Evolutionary conservation across 139 green algal species (phyloP), one percentile per base, ranked within the genome.

Genomic region (Pseudopediastrum boryanum): DNA sequence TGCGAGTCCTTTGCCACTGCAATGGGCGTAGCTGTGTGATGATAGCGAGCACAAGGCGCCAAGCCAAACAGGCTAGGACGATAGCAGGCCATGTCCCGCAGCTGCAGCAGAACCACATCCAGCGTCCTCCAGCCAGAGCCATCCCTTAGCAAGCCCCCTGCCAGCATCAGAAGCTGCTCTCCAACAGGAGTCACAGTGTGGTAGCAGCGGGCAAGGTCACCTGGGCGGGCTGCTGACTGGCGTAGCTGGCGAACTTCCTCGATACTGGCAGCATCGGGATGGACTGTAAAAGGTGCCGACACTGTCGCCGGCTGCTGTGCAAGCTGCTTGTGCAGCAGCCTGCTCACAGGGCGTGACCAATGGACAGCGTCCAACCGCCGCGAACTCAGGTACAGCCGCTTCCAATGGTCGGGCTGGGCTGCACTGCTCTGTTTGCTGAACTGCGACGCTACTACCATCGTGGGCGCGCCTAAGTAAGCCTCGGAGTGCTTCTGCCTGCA

Each of bases 61-160:
- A 19, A 21, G 36, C 70, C 70, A 38, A n/a, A 33, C 35, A 78
- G 36, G 23, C 38, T 43, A 6, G 70, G 70, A n/a, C 41, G 31
- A 12, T 68, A 31, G 16, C 65, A 5, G 3, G 36, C n/a, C 31
- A 36, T 35, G 36, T n/a, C 41, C 27, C 38, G 10, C 16, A 67
- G 12, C 38, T 78, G 51, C 35, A 78, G 36, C 33, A 78, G 51
- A 21, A 38, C 21, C 51, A 78, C 51, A 54, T 78, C 70, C 38
- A 33, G 2, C 4, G 61, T 19, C 10, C 21, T 21, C 3, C 33
- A 27, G n/a, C 38, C 33, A 36, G 63, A 23, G 2, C 70, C 70
- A 25, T 78, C 70, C 1, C 70, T 36, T 35, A 52, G 33, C 13
- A 51, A 31, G 35, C 70, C 70, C 6, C 70, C 70, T 7, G 66